A percentile compares a stretch with the other conserved stretches of the same genome.
These are phyloP conservation scores for Scedosporium aurantiacum DNA, from an alignment of 2,329 filamentous ascomycete genomes.

Conservation along the genomic window DNA sequence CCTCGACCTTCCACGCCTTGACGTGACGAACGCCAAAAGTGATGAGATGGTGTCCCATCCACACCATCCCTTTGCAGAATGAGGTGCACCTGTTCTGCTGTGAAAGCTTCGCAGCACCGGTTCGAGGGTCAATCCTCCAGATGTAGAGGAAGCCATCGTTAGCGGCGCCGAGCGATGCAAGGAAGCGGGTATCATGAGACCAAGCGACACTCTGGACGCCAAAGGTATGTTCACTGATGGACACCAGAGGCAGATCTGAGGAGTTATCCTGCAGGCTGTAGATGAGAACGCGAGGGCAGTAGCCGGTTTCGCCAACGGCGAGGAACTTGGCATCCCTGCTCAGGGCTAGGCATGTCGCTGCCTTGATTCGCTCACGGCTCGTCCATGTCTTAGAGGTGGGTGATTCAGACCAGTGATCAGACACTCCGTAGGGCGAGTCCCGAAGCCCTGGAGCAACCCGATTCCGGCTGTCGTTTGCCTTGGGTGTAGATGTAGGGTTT, in stretches of 20 bases:
- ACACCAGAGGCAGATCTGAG: constrained; percentile 71
- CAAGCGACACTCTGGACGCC: constrained; percentile 84
- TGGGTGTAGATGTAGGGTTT: constrained; percentile 43
- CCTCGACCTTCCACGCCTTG: constrained; percentile 84
- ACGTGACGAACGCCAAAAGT: constrained; percentile 86
- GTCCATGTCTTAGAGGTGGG: constrained; percentile 65
- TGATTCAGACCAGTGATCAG: constrained; percentile 50
- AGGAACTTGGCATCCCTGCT: constrained; percentile 80
- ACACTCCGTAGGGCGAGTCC: constrained; percentile 32
- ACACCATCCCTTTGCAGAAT: constrained; percentile 73
- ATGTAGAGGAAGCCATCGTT: constrained; percentile 94
- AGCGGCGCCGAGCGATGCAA: constrained; percentile 77
- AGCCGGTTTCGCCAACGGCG: constrained; percentile 91
- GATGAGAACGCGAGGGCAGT: constrained; percentile 80
- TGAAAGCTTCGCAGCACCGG: constrained; percentile 67
- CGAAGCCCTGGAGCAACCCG: constrained; percentile 36
- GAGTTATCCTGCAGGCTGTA: constrained; percentile 75
- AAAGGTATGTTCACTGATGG: constrained; percentile 79
- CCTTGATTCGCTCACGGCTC: constrained; percentile 85
- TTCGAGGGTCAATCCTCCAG: constrained; percentile 77
- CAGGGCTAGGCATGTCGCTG: constrained; percentile 80
- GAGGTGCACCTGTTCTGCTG: constrained; percentile 88
- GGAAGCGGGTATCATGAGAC: constrained; percentile 73
- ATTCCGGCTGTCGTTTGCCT: constrained; percentile 53
- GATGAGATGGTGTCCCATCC: constrained; percentile 75